Percentiles rank a stretch among this genome's conserved stretches.
Conservation (phyloP, 163 green algal genomes). For the Chloromonas sp. region DNA sequence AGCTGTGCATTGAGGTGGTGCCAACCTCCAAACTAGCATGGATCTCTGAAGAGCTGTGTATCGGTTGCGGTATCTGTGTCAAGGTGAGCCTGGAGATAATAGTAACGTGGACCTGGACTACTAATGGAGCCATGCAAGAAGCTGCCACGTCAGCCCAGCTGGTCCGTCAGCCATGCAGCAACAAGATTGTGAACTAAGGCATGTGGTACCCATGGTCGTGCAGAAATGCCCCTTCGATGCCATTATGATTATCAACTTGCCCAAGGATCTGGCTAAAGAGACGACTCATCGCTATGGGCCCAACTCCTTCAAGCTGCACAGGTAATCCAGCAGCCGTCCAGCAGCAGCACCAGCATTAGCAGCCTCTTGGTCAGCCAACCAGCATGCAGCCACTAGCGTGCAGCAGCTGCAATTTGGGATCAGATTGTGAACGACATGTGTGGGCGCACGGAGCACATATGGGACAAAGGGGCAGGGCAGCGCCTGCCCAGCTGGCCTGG, state of each 20-base stretch:
- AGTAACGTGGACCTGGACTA: no score
- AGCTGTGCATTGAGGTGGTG: constrained; percentile 94
- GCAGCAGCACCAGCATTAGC: not conserved
- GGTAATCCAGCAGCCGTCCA: constrained; percentile 34
- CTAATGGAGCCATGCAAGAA: no score
- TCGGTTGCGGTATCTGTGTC: constrained; percentile 98
- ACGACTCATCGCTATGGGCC: constrained; percentile 97
- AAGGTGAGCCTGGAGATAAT: constrained; percentile 59
- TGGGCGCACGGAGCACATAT: no score
- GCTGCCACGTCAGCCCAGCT: no score
- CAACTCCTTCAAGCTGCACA: constrained; percentile 99
- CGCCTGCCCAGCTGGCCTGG: no score
- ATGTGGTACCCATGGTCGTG: not conserved
- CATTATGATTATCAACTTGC: constrained; percentile 99
- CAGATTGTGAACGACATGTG: no score
- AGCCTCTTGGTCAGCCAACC: not conserved
- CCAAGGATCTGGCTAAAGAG: constrained; percentile 93
- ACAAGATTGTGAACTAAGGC: no score
- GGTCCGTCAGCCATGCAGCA: no score
- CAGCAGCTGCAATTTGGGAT: no score
- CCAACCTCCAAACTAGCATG: constrained; percentile 84
- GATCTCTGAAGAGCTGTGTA: constrained; percentile 99
- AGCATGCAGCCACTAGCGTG: no score
- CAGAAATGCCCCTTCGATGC: constrained; percentile 99
- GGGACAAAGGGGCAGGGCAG: no score